Conservation (phyloP, 2,329 filamentous ascomycete genomes). For the Fusarium abutilonis region DNA sequence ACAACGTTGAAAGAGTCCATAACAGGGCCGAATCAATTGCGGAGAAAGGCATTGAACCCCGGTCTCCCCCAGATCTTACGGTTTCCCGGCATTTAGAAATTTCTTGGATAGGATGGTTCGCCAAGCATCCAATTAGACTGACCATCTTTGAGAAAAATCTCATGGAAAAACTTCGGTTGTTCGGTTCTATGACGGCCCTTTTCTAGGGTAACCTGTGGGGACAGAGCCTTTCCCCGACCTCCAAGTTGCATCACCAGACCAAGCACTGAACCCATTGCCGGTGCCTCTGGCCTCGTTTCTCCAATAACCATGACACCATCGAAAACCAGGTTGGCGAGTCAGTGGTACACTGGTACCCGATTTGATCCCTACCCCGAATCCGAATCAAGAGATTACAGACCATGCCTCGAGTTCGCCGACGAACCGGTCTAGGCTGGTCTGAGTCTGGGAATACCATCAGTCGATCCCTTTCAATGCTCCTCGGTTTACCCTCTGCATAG, state of each 20-base stretch:
- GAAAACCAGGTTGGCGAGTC: slow-evolving; percentile 10
- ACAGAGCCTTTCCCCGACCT: slow-evolving; percentile 4
- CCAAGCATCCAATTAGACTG: background rate
- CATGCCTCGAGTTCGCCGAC: slow-evolving; percentile 13
- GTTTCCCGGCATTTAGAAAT: slow-evolving; percentile 8
- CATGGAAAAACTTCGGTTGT: slow-evolving; percentile 31
- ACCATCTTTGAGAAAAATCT: background rate
- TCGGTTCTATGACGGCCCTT: slow-evolving; percentile 42
- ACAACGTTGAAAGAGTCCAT: slow-evolving; percentile 7
- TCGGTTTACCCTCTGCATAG: slow-evolving; percentile 13
- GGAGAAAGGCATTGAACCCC: slow-evolving; percentile 18
- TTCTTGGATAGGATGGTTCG: background rate
- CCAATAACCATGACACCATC: slow-evolving; percentile 22
- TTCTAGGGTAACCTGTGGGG: slow-evolving; percentile 21
- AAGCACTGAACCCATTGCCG: slow-evolving; percentile 11
- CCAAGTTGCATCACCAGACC: slow-evolving; percentile 33
- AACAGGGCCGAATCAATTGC: slow-evolving; percentile 34
- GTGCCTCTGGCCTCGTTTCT: background rate
- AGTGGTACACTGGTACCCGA: background rate
- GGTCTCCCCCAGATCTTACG: slow-evolving; percentile 15
- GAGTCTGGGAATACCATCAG: slow-evolving; percentile 36
- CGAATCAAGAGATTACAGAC: background rate
- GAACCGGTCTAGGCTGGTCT: background rate
- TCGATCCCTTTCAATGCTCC: slow-evolving; percentile 23
- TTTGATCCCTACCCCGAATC: too few relatives aligned